Evolutionary conservation across 169 alveolate species (phyloP), one percentile per base, ranked within the genome.

Genomic region (Fabrea salina): DNA sequence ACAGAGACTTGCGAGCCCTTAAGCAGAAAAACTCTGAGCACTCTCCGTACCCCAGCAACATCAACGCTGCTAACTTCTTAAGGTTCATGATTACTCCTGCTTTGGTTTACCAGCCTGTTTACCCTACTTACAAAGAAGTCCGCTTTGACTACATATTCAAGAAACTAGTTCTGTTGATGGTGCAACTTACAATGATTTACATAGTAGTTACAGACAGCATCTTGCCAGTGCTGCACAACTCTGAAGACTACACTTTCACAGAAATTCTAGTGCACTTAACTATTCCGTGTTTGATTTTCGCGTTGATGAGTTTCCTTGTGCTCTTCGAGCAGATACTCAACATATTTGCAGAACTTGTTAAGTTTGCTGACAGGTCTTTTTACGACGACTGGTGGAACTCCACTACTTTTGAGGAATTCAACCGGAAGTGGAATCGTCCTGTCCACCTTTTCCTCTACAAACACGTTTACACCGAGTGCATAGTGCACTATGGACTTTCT

Each of bases 331-430:
- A 89, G 44, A 86, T 87, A 39, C 79, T 86, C 64, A 90, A 90
- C 70, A 35, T 88, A 16, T 87, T 88, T 11, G 96, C 95, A 0
- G 96, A 92, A 43, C 44, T 92, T 37, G 78, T 90, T 6, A 82
- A 86, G 59, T 92, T 90, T 72, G 96, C 89, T 1, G 93, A 92
- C 56, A 79, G 96, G 43, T 79, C 88, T 43, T 92, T 92, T 79
- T 92, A 90, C 58, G 79, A 82, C 79, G 90, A 84, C 74, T 89
- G 90, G 94, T 92, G 96, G 93, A 92, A 92, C 82, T 74, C 91
- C 44, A 86, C 88, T 13, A 76, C 83, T n/a, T 90, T 84, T 82
- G 96, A 88, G 37, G 91, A 92, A 59, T 92, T 83, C 27, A 82
- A 88, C 32, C 82, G 95, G 19, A 90, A 92, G 68, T 92, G 96